Evolutionary conservation across 805 yeast species (phyloP).

Genomic region (Pichia cephalocereana): DNA sequence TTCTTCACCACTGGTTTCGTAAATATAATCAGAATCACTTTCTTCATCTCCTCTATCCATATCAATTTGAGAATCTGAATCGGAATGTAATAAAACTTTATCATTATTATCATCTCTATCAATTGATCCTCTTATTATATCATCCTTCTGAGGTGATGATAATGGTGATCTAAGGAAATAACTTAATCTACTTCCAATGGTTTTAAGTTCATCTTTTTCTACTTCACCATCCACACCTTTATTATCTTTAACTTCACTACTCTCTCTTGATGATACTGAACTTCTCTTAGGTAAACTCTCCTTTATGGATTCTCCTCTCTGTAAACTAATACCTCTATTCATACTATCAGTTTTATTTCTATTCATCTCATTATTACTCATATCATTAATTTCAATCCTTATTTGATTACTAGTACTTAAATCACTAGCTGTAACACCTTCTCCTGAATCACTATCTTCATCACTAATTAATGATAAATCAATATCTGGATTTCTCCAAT

Average conservation of each 20-base stretch:
- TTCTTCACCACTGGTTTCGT: conserved; percentile 12
- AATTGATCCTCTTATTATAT: not conserved
- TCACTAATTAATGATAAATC: conserved; percentile 34
- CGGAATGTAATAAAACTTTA: not conserved
- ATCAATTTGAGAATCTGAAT: not conserved
- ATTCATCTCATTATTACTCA: not conserved
- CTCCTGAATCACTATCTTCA: conserved; percentile 39
- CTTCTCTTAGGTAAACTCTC: not conserved
- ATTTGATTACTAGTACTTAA: not conserved
- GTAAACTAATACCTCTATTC: no score
- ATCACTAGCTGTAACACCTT: not conserved
- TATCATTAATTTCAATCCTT: not conserved
- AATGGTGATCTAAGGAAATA: conserved; percentile 6
- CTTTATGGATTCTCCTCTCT: no score
- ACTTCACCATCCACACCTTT: not conserved
- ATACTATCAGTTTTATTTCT: not conserved
- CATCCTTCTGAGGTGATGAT: conserved; percentile 1
- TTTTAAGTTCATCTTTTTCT: conserved; percentile 1
- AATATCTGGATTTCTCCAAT: conserved; percentile 79
- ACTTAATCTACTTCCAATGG: conserved; percentile 4
- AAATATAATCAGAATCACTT: conserved; percentile 7
- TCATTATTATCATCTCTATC: not conserved
- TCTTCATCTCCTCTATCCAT: conserved; percentile 9
- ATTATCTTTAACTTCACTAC: not conserved
- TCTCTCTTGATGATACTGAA: not conserved